phyloP scores from a whole-genome alignment of 495 filamentous ascomycete species.

The Thozetella sp. region DNA sequence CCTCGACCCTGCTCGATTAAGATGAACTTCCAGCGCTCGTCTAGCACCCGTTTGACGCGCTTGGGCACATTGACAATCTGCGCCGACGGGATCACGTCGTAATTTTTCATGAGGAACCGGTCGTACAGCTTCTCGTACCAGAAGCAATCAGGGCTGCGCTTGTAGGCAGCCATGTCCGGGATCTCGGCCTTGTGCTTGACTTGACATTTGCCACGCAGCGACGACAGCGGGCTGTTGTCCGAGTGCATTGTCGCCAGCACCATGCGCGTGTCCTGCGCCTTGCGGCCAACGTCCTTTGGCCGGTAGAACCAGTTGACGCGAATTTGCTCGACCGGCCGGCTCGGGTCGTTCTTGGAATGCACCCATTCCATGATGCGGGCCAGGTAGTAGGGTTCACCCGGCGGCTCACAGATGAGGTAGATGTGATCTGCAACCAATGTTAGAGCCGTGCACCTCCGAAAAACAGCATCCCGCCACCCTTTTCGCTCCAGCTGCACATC shows the following conservation, averaged over 20 bases:
- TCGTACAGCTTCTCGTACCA: constrained; percentile 99
- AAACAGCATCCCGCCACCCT: constrained; percentile 11
- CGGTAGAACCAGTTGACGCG: constrained; percentile 98
- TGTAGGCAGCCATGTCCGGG: constrained; percentile 77
- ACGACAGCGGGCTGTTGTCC: constrained; percentile 88
- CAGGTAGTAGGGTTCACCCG: constrained; percentile 97
- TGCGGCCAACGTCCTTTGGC: constrained; percentile 91
- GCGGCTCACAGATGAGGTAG: constrained; percentile 96
- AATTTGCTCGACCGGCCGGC: constrained; percentile 78
- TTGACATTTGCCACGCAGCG: constrained; percentile 88
- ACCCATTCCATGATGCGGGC: constrained; percentile 98
- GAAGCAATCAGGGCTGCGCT: constrained; percentile 81
- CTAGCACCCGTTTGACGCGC: constrained; percentile 90
- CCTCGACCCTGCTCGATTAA: constrained; percentile 87
- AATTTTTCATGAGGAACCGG: constrained; percentile 95
- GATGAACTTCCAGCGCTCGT: constrained; percentile 95
- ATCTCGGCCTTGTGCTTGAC: constrained; percentile 89
- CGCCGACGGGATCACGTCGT: constrained; percentile 90
- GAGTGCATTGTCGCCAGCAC: constrained; percentile 98
- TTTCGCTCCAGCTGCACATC: neutral
- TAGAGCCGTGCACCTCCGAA: constrained; percentile 15
- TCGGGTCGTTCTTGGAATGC: constrained; percentile 72
- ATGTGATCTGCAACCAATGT: constrained; percentile 75
- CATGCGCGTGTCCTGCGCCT: constrained; percentile 83
- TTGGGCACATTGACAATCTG: constrained; percentile 95